These are phyloP conservation scores for Leishmania amazonensis DNA, from an alignment of 208 protist genomes.

Conservation along the genomic window DNA sequence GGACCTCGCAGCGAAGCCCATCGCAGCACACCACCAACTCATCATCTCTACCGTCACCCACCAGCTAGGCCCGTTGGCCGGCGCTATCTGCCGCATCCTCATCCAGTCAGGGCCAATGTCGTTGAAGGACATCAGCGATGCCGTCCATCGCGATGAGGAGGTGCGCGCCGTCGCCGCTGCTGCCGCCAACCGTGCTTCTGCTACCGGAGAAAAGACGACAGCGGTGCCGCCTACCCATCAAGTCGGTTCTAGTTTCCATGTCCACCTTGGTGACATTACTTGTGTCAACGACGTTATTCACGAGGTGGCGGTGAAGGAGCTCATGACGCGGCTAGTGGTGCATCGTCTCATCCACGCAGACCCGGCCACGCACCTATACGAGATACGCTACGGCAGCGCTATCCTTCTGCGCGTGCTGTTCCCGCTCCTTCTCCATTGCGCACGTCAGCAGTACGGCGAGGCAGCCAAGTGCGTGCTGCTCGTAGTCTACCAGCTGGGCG, in stretches of 20 bases:
- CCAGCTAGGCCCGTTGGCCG: constrained; percentile 55
- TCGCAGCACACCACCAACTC: constrained; percentile 44
- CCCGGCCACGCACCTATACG: constrained; percentile 41
- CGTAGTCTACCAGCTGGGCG: constrained; percentile 58
- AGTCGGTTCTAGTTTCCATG: constrained; percentile 17
- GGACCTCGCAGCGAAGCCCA: constrained; percentile 28
- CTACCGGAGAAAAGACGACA: constrained; percentile 23
- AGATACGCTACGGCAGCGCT: constrained; percentile 51
- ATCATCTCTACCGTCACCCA: constrained; percentile 41
- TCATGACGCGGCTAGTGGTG: constrained; percentile 70
- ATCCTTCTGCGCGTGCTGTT: constrained; percentile 67
- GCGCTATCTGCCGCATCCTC: constrained; percentile 38
- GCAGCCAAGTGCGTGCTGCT: constrained; percentile 56
- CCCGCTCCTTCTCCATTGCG: constrained; percentile 52
- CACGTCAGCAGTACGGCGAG: constrained; percentile 57
- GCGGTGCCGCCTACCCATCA: constrained; percentile 25
- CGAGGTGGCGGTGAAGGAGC: constrained; percentile 75
- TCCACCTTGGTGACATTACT: constrained; percentile 17
- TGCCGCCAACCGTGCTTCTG: constrained; percentile 25
- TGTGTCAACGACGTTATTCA: constrained; percentile 26
- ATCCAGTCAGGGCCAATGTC: constrained; percentile 31
- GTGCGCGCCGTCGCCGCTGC: constrained; percentile 24
- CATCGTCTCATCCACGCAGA: constrained; percentile 65
- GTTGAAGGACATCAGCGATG: constrained; percentile 30
- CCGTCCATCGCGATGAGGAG: constrained; percentile 30